Evolutionary conservation across 2,329 filamentous ascomycete genomes (phyloP).

Genomic region (Penicillium sp.): DNA sequence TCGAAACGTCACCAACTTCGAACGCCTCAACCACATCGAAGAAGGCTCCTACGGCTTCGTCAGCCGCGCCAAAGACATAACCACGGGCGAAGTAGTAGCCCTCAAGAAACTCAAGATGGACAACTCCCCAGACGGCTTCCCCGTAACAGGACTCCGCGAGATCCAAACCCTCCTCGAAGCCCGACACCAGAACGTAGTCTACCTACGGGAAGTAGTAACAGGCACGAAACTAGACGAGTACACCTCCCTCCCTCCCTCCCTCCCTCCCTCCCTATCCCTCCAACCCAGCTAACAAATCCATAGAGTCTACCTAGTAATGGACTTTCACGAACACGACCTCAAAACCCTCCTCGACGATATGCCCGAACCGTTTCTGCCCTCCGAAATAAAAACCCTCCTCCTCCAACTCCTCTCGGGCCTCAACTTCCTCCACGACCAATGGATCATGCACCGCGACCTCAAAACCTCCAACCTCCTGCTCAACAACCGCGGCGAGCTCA

Average conservation of each 20-base stretch:
- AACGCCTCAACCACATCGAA: slow-evolving; percentile 91
- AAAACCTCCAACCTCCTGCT: slow-evolving; percentile 91
- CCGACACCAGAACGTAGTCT: slow-evolving; percentile 71
- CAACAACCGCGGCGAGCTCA: slow-evolving; percentile 88
- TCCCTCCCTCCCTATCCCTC: too few relatives aligned
- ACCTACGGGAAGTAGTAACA: slow-evolving; percentile 73
- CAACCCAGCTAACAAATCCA: slow-evolving; percentile 15
- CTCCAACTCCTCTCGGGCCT: slow-evolving; percentile 72
- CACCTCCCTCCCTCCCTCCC: too few relatives aligned
- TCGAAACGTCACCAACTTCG: slow-evolving; percentile 75
- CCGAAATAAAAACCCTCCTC: slow-evolving; percentile 83
- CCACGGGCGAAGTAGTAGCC: slow-evolving; percentile 72
- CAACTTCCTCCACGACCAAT: slow-evolving; percentile 75
- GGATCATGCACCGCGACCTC: slow-evolving; percentile 87
- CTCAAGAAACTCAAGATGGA: slow-evolving; percentile 92
- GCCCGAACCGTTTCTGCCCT: slow-evolving; percentile 83
- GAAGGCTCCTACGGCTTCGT: slow-evolving; percentile 96
- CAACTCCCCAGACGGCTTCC: slow-evolving; percentile 66
- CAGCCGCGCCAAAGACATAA: slow-evolving; percentile 65
- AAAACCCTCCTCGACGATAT: slow-evolving; percentile 89
- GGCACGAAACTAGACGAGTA: slow-evolving; percentile 55
- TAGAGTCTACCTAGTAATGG: slow-evolving; percentile 87
- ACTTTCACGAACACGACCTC: slow-evolving; percentile 94
- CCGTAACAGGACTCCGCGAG: slow-evolving; percentile 84
- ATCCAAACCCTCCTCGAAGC: slow-evolving; percentile 83